Evolutionary conservation across 1,139 yeast genomes (phyloP), one percentile per base, ranked within the genome.

Genomic region (Wickerhamiella pararugosa): DNA sequence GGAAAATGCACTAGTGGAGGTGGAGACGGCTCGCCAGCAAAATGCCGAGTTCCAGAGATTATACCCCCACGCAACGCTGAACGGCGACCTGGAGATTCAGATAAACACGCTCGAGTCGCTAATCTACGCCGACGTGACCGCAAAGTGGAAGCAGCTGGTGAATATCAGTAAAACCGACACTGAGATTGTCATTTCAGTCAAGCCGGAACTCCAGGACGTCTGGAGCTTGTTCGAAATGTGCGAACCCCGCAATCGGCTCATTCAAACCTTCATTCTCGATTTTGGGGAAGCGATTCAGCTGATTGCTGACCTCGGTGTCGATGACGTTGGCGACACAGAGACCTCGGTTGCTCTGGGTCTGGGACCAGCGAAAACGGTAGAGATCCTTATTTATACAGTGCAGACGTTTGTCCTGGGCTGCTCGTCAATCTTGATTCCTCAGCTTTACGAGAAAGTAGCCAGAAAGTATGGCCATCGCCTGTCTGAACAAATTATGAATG

Each of bases 401-500:
- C 45, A 47, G 15, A 29, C 42, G n/a, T 56, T 47, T 43, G 43
- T 56, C 21, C 45, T 52, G 25, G 43, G 32, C 9, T 25, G 43
- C 10, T 47, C 52, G 33, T 41, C 47, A 9, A 15, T 43, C 4
- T 11, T 39, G 2, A 46, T 45, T 6, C 48, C 52, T 15, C 34
- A 41, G 6, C 29, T 55, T 5, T 44, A 47, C 28, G 37, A 31
- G 1, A 42, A 46, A 3, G 47, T 56, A 10, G 44, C 52, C 10
- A n/a, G 15, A 4, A 51, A 52, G 27, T 53, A 51, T 35, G 47
- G 54, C 4, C 43, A 51, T n/a, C 34, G 42, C 8, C 34, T 58
- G 9, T 40, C 53, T 7, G 48, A 47, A 6, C 44, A 44, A 8
- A 40, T 57, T 11, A 42, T 48, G 10, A 45, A 41, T 27, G 45